A percentile compares a stretch with the other conserved stretches of the same genome.
phyloP scores from a whole-genome alignment of 2,329 filamentous ascomycete genomes.

The Aspergillus sp. region DNA sequence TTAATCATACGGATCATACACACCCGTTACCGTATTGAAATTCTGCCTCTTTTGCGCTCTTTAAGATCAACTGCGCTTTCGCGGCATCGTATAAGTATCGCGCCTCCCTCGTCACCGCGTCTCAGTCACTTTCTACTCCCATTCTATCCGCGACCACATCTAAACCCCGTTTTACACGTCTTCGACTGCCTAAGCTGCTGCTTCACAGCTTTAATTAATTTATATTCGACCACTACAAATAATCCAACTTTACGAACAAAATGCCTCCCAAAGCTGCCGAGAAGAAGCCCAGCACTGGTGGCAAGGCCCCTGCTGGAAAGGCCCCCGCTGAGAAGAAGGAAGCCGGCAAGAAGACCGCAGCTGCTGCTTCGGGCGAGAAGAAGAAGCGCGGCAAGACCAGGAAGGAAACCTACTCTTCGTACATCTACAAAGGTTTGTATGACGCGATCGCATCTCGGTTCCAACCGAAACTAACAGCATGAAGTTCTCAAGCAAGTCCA shows the following conservation, averaged over 20 bases:
- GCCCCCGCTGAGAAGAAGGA: slow-evolving; percentile 97
- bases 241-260: slow-evolving; percentile 41
- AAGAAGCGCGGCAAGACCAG: slow-evolving; percentile 99
- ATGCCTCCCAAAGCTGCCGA: slow-evolving; percentile 98
- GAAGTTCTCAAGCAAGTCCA: slow-evolving; percentile 99
- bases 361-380: slow-evolving; percentile 89
- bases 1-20: slow-evolving; percentile 45
- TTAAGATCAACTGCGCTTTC: slow-evolving; percentile 40
- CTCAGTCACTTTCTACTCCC: slow-evolving; percentile 26
- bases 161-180: slow-evolving; percentile 16
- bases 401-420: slow-evolving; percentile 99
- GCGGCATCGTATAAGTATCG: slow-evolving; percentile 41
- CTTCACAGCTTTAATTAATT: slow-evolving; percentile 5
- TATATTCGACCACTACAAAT: neutral
- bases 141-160: slow-evolving; percentile 22
- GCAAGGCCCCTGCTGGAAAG: slow-evolving; percentile 81
- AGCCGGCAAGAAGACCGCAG: slow-evolving; percentile 93
- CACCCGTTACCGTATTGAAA: slow-evolving; percentile 38
- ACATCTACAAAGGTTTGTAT: slow-evolving; percentile 97
- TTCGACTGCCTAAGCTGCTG: slow-evolving; percentile 25
- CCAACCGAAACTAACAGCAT: slow-evolving; percentile 1
- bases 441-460: neutral
- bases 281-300: slow-evolving; percentile 91
- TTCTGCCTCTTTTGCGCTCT: slow-evolving; percentile 37
- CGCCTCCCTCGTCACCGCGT: slow-evolving; percentile 36